Percentiles rank a stretch among this genome's conserved stretches.
Evolutionary conservation across 345 rosid species (phyloP).

Genomic region (Adansonia digitata): DNA sequence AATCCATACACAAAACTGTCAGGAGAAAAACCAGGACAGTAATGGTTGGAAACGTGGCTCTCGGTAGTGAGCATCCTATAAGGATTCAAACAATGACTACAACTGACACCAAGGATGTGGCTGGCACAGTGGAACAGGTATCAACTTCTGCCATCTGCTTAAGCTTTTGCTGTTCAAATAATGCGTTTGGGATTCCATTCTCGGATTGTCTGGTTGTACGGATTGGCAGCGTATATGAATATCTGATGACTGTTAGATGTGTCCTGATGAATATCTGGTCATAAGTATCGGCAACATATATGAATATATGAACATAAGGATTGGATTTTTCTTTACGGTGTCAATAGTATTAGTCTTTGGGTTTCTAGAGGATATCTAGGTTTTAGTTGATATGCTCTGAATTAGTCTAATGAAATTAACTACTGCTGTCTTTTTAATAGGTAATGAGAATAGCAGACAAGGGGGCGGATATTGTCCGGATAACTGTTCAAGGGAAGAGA

Average conservation of each 20-base stretch:
- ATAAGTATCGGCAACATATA: no score
- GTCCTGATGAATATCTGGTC: no score
- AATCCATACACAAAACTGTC: slow-evolving; percentile 77
- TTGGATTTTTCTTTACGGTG: no score
- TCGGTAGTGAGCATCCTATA: slow-evolving; percentile 92
- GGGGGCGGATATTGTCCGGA: slow-evolving; percentile 92
- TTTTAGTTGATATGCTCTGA: neutral
- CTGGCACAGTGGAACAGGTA: slow-evolving; percentile 96
- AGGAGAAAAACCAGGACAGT: slow-evolving; percentile 92
- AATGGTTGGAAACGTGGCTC: slow-evolving; percentile 88
- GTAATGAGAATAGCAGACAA: slow-evolving; percentile 90
- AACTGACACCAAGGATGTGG: slow-evolving; percentile 76
- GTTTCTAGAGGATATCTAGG: no score
- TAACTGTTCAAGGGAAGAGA: slow-evolving; percentile 98
- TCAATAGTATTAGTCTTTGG: neutral
- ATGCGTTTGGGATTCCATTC: neutral
- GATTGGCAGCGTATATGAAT: neutral
- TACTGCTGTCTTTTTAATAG: slow-evolving; percentile 30
- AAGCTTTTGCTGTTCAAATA: neutral
- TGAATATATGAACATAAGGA: no score
- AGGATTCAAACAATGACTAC: slow-evolving; percentile 98
- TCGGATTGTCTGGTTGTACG: neutral
- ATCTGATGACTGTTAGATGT: neutral
- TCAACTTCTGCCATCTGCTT: slow-evolving; percentile 1
- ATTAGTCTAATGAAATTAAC: neutral